A percentile compares a stretch with the other conserved stretches of the same genome.
phyloP scores from a whole-genome alignment of 495 filamentous ascomycete genomes.

The Aspergillus avenaceus region DNA sequence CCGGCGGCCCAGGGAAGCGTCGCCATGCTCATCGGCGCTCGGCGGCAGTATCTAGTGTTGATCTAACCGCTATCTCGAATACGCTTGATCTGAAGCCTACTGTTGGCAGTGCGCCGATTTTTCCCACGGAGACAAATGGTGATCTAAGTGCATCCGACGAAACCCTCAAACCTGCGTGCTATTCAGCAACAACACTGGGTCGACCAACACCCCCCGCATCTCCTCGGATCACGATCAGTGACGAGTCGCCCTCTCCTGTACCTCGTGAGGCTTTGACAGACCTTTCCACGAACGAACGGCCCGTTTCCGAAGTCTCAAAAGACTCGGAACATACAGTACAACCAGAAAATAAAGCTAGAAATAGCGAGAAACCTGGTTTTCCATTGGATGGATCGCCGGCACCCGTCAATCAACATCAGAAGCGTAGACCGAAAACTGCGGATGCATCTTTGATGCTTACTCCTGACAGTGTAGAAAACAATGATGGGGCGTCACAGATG shows the following conservation, averaged over 20 bases:
- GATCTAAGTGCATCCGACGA: conserved; percentile 28
- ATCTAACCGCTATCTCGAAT: conserved; percentile 70
- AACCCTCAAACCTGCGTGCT: conserved; percentile 30
- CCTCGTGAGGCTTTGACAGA: conserved; percentile 49
- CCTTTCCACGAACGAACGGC: conserved; percentile 64
- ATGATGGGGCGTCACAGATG: conserved; percentile 12
- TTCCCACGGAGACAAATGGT: conserved; percentile 49
- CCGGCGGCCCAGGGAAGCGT: conserved; percentile 48
- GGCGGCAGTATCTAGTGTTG: conserved; percentile 80
- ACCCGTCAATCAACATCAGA: conserved; percentile 42
- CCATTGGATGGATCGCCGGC: conserved; percentile 59
- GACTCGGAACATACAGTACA: conserved; percentile 62
- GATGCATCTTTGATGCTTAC: conserved; percentile 45
- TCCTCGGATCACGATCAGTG: conserved; percentile 29
- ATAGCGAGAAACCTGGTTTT: conserved; percentile 53
- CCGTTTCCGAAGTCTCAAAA: conserved; percentile 70
- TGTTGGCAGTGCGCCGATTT: conserved; percentile 63
- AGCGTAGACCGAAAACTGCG: conserved; percentile 47
- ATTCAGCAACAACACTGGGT: conserved; percentile 29
- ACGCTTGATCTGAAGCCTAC: conserved; percentile 41
- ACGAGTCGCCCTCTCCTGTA: conserved; percentile 30
- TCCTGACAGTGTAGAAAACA: conserved; percentile 11
- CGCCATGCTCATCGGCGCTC: conserved; percentile 83
- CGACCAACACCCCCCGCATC: conserved; percentile 34
- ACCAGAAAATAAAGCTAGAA: conserved; percentile 13